Base-by-base conservation (phyloP, 2,329 filamentous ascomycete genomes). In the Fusarium sp. region DNA sequence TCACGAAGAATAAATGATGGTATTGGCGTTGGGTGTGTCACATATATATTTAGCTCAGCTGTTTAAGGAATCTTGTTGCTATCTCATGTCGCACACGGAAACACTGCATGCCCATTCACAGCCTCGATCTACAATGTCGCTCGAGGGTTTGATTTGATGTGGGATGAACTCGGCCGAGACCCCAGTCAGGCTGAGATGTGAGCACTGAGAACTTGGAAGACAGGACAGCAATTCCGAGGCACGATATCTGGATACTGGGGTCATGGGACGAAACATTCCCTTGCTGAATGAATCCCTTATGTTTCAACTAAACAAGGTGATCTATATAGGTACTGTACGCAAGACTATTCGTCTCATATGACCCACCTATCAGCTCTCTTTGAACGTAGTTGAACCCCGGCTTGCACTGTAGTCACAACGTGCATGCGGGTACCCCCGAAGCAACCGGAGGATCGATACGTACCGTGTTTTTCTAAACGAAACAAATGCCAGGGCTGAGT, bases 11-110 rank as follows among this genome's bases (percentile, higher is more conserved):
- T 56, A 72, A 75, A 57, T 63, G 64, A 63, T 63, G 63, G 62
- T 65, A 67, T 69, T 15, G 74, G 74, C 67, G 74, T 75, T 77
- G 57, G 66, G 48, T 69, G 66, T 75, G 68, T 65, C 42, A 64
- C 58, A 68, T 39, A 65, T 69, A 63, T 74, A 70, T 70, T 62
- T 70, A 76, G 64, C 56, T 76, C 54, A 54, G 54, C 59, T 71
- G 53, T 70, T 55, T 44, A 72, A 72, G 57, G 45, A 75, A 62
- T 66, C 45, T 61, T 64, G 45, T 63, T 69, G 48, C 48, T 69
- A 62, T 48, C 45, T 75, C 53, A 59, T 64, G 66, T 71, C 51
- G 51, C 50, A 71, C 50, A 63, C 48, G 35, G 17, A 18, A 28
- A 53, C 61, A 56, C 48, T 48, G 48, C 30, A 60, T 66, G 35